A percentile compares a stretch with the other conserved stretches of the same genome.
Conservation (phyloP, 352 stramenopile species). For the Globisporangium mamillatum region DNA sequence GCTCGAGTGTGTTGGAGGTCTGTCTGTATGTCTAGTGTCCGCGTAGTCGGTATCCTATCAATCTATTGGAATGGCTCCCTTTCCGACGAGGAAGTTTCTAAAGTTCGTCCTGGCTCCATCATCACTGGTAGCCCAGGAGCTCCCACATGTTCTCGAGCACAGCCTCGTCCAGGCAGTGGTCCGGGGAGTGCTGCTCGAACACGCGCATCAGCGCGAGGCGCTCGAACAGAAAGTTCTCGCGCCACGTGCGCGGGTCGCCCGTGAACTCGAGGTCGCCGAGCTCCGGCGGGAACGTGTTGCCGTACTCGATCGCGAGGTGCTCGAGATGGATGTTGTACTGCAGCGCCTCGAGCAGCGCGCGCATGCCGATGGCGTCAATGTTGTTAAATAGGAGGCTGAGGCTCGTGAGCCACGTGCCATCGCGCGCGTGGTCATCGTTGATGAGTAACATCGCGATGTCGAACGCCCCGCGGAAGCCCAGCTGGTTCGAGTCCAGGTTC, state of each 20-base stretch:
- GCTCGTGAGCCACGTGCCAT: conserved; percentile 37
- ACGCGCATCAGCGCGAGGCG: conserved; percentile 42
- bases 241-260: conserved; percentile 39
- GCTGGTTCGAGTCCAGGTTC: conserved; percentile 54
- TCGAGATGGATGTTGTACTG: conserved; percentile 54
- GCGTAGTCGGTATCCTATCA: not conserved
- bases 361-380: conserved; percentile 50
- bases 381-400: conserved; percentile 56
- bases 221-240: conserved; percentile 47
- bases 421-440: conserved; percentile 39
- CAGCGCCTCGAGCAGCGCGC: conserved; percentile 42
- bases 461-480: conserved; percentile 52
- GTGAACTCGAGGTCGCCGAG: conserved; percentile 50
- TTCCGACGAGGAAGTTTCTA: conserved; percentile 5
- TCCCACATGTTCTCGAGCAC: conserved; percentile 54
- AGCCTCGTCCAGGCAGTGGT: conserved; percentile 35
- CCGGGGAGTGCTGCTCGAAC: conserved; percentile 44
- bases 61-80: not conserved
- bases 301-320: conserved; percentile 50
- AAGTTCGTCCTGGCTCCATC: not conserved
- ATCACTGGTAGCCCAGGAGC: conserved; percentile 39
- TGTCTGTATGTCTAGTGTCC: not conserved
- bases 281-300: conserved; percentile 52
- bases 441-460: conserved; percentile 59
- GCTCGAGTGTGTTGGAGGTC: not conserved